These are phyloP conservation scores for Casaregolazyma lundiana DNA, from an alignment of 1,139 yeast species.

Conservation along the genomic window DNA sequence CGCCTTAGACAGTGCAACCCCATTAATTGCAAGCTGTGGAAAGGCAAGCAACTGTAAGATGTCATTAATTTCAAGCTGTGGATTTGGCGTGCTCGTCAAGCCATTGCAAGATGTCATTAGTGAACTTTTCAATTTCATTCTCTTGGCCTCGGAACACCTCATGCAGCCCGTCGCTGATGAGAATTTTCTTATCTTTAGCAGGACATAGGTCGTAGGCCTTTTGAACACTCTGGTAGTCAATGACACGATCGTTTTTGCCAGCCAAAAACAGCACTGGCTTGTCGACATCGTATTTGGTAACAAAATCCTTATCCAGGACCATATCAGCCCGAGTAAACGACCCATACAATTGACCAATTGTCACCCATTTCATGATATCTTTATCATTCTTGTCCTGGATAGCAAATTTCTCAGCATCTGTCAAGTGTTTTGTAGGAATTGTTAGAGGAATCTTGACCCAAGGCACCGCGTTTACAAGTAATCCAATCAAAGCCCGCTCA, in stretches of 20 bases:
- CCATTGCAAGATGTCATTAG: conserved; percentile 40
- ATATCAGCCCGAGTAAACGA: conserved; percentile 60
- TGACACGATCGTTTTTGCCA: conserved; percentile 51
- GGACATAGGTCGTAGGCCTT: conserved; percentile 42
- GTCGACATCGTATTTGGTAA: conserved; percentile 39
- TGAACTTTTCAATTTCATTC: conserved; percentile 36
- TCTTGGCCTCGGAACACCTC: conserved; percentile 41
- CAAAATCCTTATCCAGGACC: conserved; percentile 43
- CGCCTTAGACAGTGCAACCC: too few relatives aligned
- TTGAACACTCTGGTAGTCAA: conserved; percentile 51
- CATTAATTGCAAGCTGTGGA: too few relatives aligned
- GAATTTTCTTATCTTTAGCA: conserved; percentile 32
- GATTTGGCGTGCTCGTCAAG: conserved; percentile 33
- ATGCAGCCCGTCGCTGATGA: conserved; percentile 36
- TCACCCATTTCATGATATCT: conserved; percentile 55
- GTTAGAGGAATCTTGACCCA: conserved; percentile 52
- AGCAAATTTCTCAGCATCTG: conserved; percentile 43
- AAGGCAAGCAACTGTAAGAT: too few relatives aligned
- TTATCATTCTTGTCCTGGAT: conserved; percentile 30
- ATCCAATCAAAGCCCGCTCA: conserved; percentile 47
- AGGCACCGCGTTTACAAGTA: conserved; percentile 49
- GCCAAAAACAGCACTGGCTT: conserved; percentile 50
- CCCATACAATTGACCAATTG: conserved; percentile 54
- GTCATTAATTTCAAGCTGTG: too few relatives aligned
- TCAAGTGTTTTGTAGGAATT: conserved; percentile 51